Base-by-base conservation (phyloP, 2,329 filamentous ascomycete genomes). In the Colletotrichum aenigma region DNA sequence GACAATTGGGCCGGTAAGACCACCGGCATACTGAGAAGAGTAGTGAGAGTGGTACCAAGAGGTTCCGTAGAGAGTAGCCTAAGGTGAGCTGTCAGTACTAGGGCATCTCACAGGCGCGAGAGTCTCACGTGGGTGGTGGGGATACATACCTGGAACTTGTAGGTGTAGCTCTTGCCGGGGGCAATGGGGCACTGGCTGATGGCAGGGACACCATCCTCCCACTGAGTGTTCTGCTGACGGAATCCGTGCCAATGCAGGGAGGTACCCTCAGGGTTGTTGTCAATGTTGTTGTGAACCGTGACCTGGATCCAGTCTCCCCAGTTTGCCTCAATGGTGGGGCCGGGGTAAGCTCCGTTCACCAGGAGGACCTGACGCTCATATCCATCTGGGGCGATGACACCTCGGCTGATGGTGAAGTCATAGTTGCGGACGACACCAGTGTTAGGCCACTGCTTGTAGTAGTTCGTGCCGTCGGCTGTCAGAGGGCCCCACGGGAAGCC, bases 281-380 rank as follows among this genome's bases (percentile, higher is more conserved):
- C 90, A 15, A 96, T 90, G 66, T 92, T 90, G 83, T 97, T 97
- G 83, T 91, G 89, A 71, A 96, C 89, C 34, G 91, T 92, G 58
- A 95, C 90, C 70, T 94, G 85, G 61, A 92, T 88, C 30, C 84
- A 89, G 79, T 93, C 91, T 52, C 91, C 91, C 91, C 91, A 93
- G 81, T 92, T 89, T 21, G 90, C 92, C 75, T 89, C 88, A 70
- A 96, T 91, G 16, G 88, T 86, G 2, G 94, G 94, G 0, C 93
- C 94, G 1, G 94, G 94, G 76, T 91, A 93, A 58, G 91, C 88
- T 10, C 90, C 90, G 80, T 94, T 93, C 80, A 94, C 86, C 34
- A 94, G 86, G 75, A 96, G 88, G 6, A 87, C 88, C 6, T 84
- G 77, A 74, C 82, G 86, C 74, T 88, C 81, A 71, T 91, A 90